Conservation (phyloP, 176 grass and related monocot species). For the Paspalum notatum region DNA sequence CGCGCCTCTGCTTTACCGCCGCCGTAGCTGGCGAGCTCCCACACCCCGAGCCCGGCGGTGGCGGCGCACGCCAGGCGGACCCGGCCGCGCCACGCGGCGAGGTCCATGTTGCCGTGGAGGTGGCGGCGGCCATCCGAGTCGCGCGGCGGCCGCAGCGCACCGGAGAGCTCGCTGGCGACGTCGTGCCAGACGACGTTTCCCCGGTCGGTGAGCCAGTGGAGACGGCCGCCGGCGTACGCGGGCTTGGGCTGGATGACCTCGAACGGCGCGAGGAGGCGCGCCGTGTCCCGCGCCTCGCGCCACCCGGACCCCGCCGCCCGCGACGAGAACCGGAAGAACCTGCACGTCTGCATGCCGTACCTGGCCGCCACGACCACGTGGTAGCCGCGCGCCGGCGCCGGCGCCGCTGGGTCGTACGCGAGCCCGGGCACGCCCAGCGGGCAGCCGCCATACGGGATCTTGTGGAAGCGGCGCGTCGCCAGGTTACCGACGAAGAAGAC, state of each 20-base stretch:
- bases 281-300: neutral
- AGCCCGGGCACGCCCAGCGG: neutral
- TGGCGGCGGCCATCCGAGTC: neutral
- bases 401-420: constrained; percentile 13
- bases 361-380: neutral
- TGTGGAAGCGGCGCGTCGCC: neutral
- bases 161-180: neutral
- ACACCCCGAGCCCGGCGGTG: neutral
- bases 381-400: neutral
- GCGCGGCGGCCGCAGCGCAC: neutral
- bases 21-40: neutral
- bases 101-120: neutral
- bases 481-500: constrained; percentile 18
- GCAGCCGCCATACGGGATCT: neutral
- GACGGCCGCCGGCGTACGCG: neutral
- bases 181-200: constrained; percentile 27
- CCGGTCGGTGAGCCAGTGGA: neutral
- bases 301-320: neutral
- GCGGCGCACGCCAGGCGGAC: neutral
- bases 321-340: constrained; percentile 9
- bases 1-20: neutral
- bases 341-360: neutral
- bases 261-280: neutral
- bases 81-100: constrained; percentile 7
- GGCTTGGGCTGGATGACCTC: neutral